Evolutionary conservation across 1,284 basidiomycete genomes (phyloP).

Genomic region (Wolfiporia cocos): DNA sequence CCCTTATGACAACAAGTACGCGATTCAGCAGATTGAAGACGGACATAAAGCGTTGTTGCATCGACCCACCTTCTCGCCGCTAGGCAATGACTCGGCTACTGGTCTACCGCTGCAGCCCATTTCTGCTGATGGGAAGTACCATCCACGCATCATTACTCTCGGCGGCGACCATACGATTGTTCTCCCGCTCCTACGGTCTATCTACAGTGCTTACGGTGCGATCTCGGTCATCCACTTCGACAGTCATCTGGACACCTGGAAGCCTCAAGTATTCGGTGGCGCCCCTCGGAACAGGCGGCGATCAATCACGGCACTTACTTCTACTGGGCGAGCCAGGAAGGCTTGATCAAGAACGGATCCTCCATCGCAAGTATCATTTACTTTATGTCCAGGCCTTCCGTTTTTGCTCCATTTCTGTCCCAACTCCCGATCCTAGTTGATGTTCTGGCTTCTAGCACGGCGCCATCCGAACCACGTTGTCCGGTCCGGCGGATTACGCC

Average conservation of each 20-base stretch:
- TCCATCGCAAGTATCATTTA: constrained; percentile 71
- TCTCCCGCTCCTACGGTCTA: constrained; percentile 57
- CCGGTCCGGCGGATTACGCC: constrained; percentile 62
- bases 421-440: constrained; percentile 66
- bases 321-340: constrained; percentile 73
- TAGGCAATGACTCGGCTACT: constrained; percentile 54
- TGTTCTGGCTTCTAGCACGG: constrained; percentile 56
- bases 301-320: constrained; percentile 78
- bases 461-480: constrained; percentile 72
- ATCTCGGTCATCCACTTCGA: constrained; percentile 80
- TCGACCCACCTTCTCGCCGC: constrained; percentile 49
- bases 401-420: constrained; percentile 12
- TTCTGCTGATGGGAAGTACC: constrained; percentile 54
- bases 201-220: constrained; percentile 62
- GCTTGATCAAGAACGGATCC: constrained; percentile 66
- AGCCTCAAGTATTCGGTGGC: constrained; percentile 64
- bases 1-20: constrained; percentile 63
- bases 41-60: constrained; percentile 60
- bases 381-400: constrained; percentile 17
- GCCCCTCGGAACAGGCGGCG: constrained; percentile 61
- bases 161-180: constrained; percentile 79
- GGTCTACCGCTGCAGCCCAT: constrained; percentile 49
- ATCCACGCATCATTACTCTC: constrained; percentile 66
- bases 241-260: constrained; percentile 71
- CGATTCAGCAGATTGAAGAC: constrained; percentile 69